Evolutionary conservation across 1,139 yeast species (phyloP).

Genomic region (Debaryomyces fabryi): DNA sequence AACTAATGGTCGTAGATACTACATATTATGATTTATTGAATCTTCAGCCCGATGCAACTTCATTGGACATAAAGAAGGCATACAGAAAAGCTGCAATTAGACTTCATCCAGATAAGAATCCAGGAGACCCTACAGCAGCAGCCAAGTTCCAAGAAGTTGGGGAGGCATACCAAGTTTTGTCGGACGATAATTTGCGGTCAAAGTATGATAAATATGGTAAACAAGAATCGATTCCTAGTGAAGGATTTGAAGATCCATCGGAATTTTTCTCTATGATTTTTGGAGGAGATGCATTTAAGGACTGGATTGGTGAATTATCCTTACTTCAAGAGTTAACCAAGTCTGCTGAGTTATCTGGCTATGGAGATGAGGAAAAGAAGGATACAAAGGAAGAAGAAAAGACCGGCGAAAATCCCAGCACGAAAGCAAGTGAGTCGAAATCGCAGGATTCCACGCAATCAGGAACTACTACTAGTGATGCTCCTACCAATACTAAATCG

Average conservation of each 20-base stretch:
- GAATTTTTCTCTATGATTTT: constrained; percentile 75
- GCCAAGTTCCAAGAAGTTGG: constrained; percentile 67
- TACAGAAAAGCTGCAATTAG: constrained; percentile 86
- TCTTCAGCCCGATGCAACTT: constrained; percentile 69
- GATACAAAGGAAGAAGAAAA: constrained; percentile 13
- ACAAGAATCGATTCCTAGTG: constrained; percentile 77
- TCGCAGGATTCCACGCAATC: background rate
- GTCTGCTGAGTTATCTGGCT: constrained; percentile 54
- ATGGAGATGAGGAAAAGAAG: constrained; percentile 39
- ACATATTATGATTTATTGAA: constrained; percentile 82
- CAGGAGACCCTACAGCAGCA: constrained; percentile 82
- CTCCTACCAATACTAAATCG: background rate
- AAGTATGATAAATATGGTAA: constrained; percentile 86
- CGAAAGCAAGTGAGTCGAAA: background rate
- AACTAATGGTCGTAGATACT: constrained; percentile 86
- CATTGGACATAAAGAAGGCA: constrained; percentile 87
- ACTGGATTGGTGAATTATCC: constrained; percentile 77
- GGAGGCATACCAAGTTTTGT: constrained; percentile 82
- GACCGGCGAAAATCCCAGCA: constrained; percentile 1
- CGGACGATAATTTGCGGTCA: constrained; percentile 71
- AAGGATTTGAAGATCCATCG: constrained; percentile 87
- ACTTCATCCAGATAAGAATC: constrained; percentile 96
- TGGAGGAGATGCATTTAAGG: constrained; percentile 86
- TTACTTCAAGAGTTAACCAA: constrained; percentile 62
- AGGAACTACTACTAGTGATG: constrained; percentile 4